Conservation (phyloP, 2,329 filamentous ascomycete genomes). For the Bipolaris zeicola region DNA sequence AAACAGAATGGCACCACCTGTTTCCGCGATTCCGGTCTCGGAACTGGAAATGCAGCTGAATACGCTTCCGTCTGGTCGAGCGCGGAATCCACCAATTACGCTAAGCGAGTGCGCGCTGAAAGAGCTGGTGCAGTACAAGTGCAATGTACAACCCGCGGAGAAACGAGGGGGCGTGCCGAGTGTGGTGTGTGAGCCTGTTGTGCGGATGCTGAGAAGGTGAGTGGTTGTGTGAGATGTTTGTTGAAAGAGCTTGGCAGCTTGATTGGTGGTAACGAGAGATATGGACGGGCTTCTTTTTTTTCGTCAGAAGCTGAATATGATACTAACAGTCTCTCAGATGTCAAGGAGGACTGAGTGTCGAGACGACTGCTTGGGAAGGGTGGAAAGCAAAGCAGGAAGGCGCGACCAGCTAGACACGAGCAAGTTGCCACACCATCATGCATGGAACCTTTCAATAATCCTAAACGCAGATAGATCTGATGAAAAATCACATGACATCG, state of each 20-base stretch:
- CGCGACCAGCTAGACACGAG: neutral
- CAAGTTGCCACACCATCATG: neutral
- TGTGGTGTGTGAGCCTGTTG: slow-evolving; percentile 61
- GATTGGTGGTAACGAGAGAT: slow-evolving; percentile 1
- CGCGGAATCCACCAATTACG: slow-evolving; percentile 59
- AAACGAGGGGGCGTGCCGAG: slow-evolving; percentile 48
- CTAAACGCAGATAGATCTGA: neutral
- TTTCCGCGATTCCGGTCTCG: slow-evolving; percentile 59
- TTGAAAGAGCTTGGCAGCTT: slow-evolving; percentile 6
- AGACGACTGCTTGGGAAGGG: slow-evolving; percentile 66
- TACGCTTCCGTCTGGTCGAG: slow-evolving; percentile 56
- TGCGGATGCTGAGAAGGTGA: slow-evolving; percentile 64
- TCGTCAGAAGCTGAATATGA: neutral
- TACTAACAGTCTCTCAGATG: slow-evolving; percentile 47
- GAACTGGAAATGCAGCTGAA: slow-evolving; percentile 60
- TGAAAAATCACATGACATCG: neutral
- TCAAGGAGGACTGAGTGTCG: slow-evolving; percentile 62
- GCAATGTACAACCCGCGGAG: slow-evolving; percentile 55
- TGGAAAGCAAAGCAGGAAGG: slow-evolving; percentile 41
- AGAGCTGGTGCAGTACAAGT: slow-evolving; percentile 67
- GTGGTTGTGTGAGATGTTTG: slow-evolving; percentile 29
- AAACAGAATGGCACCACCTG: slow-evolving; percentile 60
- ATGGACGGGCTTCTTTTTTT: slow-evolving; percentile 10
- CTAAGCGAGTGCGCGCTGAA: slow-evolving; percentile 62
- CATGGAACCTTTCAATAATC: neutral